Base-by-base conservation (phyloP, 2,329 filamentous ascomycete genomes). In the Blastomyces parvus region DNA sequence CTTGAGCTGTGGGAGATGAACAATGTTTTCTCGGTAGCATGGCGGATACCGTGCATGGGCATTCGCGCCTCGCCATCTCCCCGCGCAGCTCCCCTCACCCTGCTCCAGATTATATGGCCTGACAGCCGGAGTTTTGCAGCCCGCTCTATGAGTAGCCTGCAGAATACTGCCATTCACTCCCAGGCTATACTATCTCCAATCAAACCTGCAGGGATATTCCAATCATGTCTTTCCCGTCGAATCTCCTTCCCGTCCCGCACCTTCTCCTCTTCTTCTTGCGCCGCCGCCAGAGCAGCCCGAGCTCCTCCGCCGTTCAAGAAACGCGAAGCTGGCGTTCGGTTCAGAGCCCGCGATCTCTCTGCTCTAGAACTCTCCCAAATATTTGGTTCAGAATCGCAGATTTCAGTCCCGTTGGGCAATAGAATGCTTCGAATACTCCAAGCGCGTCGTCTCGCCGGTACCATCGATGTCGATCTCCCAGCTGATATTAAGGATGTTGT, bases 401-500 rank as follows among this genome's bases (percentile, higher is more conserved):
- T 77, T 6, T 70, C 73, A 2, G 61, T 68, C 1, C 67, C 66
- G 3, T 63, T 75, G 61, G 77, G 73, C 1, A 78, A 78, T 62
- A 73, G 75, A 14, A 66, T 75, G 22, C 66, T 79, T 11, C 70
- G 70, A 5, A 71, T 78, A 19, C 69, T 81, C 2, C 78, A 81
- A 60, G 73, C 71, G n/a, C 74, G 78, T 33, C 76, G 79, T 27
- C 62, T 77, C 19, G 69, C 73, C 42, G 79, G 79, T 13, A 81
- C 78, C 0, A 71, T 80, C 14, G 79, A 81, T 62, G 68, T 78
- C 17, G 73, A 76, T 22, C 69, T 81, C 5, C 77, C 78, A 3
- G 66, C 67, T 33, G 76, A 79, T 60, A 72, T 79, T 42, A 69
- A 68, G 59, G 67, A 69, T n/a, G 64, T 69, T 14, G 68, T 75